These are phyloP conservation scores for Trypanosoma vivax DNA, from an alignment of 208 protist genomes.

Conservation along the genomic window DNA sequence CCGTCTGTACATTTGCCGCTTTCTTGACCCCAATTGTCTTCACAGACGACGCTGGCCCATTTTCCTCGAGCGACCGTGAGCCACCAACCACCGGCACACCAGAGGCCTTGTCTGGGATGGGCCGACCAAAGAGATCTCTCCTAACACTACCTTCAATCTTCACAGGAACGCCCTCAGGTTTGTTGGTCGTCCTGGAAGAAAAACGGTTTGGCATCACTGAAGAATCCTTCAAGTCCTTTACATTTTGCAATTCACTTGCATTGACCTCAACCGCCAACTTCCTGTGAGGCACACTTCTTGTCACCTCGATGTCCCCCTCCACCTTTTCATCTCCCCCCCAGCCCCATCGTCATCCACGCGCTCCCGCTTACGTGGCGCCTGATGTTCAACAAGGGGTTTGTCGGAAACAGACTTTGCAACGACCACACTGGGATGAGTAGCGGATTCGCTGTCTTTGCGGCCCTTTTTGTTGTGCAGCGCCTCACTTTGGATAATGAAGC, in stretches of 20 bases:
- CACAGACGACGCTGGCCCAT: neutral
- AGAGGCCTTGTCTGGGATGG: slow-evolving; percentile 17
- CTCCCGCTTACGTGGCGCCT: slow-evolving; percentile 3
- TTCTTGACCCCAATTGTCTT: neutral
- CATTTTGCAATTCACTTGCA: too few relatives aligned
- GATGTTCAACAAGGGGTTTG: too few relatives aligned
- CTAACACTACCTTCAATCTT: neutral
- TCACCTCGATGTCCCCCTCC: neutral
- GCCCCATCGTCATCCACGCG: neutral
- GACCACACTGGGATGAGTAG: neutral
- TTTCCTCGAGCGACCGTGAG: neutral
- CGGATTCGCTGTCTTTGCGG: neutral
- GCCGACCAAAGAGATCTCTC: slow-evolving; percentile 70
- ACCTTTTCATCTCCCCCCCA: neutral
- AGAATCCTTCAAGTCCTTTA: slow-evolving; percentile 3
- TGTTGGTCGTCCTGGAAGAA: neutral
- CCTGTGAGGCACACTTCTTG: neutral
- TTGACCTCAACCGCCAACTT: neutral
- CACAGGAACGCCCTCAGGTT: neutral
- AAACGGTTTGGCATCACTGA: neutral
- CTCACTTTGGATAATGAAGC: slow-evolving; percentile 20
- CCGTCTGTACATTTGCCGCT: slow-evolving; percentile 1
- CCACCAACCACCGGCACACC: too few relatives aligned
- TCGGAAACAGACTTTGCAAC: neutral
- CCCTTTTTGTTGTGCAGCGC: neutral